Base-by-base conservation (phyloP, 108 stramenopile genomes). In the Nitzschia putrida region DNA sequence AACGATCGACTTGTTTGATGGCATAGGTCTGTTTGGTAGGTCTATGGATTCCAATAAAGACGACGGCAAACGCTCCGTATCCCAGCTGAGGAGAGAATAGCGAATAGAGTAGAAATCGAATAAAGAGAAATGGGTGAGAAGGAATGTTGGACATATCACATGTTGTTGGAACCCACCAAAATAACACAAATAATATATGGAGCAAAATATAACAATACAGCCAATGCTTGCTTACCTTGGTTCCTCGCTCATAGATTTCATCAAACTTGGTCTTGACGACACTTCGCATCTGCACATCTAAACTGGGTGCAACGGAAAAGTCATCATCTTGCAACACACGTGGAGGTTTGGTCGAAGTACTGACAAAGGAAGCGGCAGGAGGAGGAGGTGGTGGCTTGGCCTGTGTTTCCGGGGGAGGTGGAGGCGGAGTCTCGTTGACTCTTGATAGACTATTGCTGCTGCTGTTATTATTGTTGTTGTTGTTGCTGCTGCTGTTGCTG, bases 61-160 rank as follows among this genome's bases (percentile, higher is more conserved):
- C 92, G 8, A 80, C 72, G 7, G 87, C 85, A 71, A 90, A 93
- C 44, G 88, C 92, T 50, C 92, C 92, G 59, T 80, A 81, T 53
- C 92, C 92, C 16, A 93, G 75, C 79, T 87, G 42, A 21, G 25
- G 11, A 53, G 4, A 34, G 1, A n/a, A n/a, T n/a, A n/a, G n/a
- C n/a, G n/a, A n/a, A n/a, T n/a, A n/a, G n/a, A n/a, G n/a, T 44
- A 44, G 9, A 16, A 23, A 23, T 29, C 25, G 37, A 18, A 47
- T 16, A 42, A 43, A 26, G 1, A 7, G 21, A 6, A 6, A 49
- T 49, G 29, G 29, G 29, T 34, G 1, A 34, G 29, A 34, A 34
- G 29, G 29, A 4, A 34, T 34, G 4, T 3, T 34, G 29, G 3
- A 34, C n/a, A n/a, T n/a, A n/a, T n/a, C n/a, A n/a, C n/a, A n/a